phyloP scores from a whole-genome alignment of 1,284 basidiomycete genomes.

The Melampsora larici-populina region DNA sequence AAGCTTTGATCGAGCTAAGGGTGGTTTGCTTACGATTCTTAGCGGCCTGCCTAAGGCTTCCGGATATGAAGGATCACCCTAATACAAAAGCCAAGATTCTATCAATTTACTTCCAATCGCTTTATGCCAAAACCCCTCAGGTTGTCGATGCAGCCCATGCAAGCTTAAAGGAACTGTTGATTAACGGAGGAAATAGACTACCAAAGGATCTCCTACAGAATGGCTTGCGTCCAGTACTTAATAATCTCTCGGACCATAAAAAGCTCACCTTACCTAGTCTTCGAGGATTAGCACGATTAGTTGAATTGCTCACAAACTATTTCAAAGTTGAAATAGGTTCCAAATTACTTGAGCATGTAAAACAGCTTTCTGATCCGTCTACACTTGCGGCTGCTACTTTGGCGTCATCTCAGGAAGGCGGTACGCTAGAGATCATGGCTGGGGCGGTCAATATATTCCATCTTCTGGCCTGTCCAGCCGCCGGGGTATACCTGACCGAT shows the following conservation, averaged over 20 bases:
- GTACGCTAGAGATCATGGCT: slow-evolving; percentile 87
- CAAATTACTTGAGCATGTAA: slow-evolving; percentile 94
- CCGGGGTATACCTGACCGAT: slow-evolving; percentile 84
- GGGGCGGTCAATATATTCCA: slow-evolving; percentile 96
- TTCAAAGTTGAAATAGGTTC: slow-evolving; percentile 99
- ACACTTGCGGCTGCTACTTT: slow-evolving; percentile 75
- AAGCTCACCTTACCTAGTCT: slow-evolving; percentile 89
- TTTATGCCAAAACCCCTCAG: slow-evolving; percentile 88
- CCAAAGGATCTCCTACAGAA: slow-evolving; percentile 95
- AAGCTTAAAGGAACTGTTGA: slow-evolving; percentile 81
- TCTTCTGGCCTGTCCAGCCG: slow-evolving; percentile 77
- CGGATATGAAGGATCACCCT: slow-evolving; percentile 65
- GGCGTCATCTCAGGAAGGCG: slow-evolving; percentile 77
- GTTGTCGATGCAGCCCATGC: slow-evolving; percentile 96
- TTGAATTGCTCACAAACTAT: slow-evolving; percentile 94
- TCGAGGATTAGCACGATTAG: slow-evolving; percentile 88
- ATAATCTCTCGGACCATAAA: slow-evolving; percentile 96
- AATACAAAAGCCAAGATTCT: slow-evolving; percentile 60
- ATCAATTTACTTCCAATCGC: slow-evolving; percentile 95
- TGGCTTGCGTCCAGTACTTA: slow-evolving; percentile 89
- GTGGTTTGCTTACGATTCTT: slow-evolving; percentile 91
- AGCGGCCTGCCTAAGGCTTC: slow-evolving; percentile 88
- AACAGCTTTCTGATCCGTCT: slow-evolving; percentile 76
- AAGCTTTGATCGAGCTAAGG: slow-evolving; percentile 85
- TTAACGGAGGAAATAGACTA: slow-evolving; percentile 69